Evolutionary conservation across 805 yeast genomes (phyloP), one percentile per base, ranked within the genome.

Genomic region (Candida multigemmis): DNA sequence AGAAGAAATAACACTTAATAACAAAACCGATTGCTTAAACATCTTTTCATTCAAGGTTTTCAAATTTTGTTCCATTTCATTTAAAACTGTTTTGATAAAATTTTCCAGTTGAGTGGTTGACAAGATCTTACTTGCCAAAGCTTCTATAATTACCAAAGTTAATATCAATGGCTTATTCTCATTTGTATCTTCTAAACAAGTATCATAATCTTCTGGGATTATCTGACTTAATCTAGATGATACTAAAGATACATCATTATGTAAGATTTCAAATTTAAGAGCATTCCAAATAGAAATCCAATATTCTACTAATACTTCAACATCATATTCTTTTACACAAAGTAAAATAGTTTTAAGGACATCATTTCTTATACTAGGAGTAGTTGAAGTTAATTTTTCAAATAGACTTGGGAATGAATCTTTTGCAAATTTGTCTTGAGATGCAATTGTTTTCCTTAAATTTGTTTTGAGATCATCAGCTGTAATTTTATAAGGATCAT

Each of bases 271-370:
- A 48, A 73, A 86, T 48, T 89, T 89, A 27, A 89, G 56, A 0
- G 94, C 83, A 40, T 82, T 80, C 94, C 95, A 91, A 4, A 89
- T 45, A 2, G 77, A 68, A 6, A 68, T 46, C 87, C 94, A 87
- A 45, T 72, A 67, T 7, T 64, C 65, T 16, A 65, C 54, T 7
- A 81, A 49, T 1, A 72, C 60, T 5, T 60, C 63, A 0, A 51
- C 40, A 0, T 70, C 60, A 43, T 79, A 83, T 5, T 50, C 53
- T 9, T 59, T 50, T 6, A 83, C 53, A 36, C 91, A 77, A 2
- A 55, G 53, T 5, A 61, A 48, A 14, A 91, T 49, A 0, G 94
- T 75, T 19, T 57, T 48, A 19, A 89, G 54, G 1, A 84, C 77
- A 44, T 91, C 97, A 26, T 69, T 56, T 43, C 89, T 76, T 12